Conservation (phyloP, 257 asterid species). For the Rauvolfia tetraphylla region DNA sequence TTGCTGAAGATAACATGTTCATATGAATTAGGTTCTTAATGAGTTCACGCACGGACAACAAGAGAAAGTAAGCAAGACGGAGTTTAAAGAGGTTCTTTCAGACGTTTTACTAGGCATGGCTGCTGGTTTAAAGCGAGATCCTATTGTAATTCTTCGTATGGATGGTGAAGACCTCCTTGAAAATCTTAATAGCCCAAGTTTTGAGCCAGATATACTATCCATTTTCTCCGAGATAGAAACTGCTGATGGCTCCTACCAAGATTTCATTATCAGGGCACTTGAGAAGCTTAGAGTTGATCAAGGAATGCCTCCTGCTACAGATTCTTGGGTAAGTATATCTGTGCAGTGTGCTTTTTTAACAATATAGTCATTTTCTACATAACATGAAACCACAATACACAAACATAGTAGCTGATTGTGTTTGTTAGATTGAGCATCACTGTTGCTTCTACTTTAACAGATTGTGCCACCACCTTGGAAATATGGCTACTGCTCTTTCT, state of each 20-base stretch:
- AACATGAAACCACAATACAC: background rate
- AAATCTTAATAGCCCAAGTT: constrained; percentile 44
- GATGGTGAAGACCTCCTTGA: constrained; percentile 87
- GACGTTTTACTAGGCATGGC: constrained; percentile 93
- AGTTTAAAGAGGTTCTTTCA: constrained; percentile 76
- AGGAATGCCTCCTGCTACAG: constrained; percentile 95
- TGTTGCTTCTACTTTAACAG: too few relatives aligned
- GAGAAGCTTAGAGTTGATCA: constrained; percentile 82
- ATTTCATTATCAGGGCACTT: constrained; percentile 53
- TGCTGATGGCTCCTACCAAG: constrained; percentile 55
- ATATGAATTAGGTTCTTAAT: constrained; percentile 62
- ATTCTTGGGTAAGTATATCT: constrained; percentile 62
- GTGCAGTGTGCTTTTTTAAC: background rate
- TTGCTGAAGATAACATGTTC: constrained; percentile 2
- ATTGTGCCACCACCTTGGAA: background rate
- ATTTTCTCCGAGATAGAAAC: constrained; percentile 46
- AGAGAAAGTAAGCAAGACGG: constrained; percentile 58
- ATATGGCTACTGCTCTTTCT: background rate
- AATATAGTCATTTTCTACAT: background rate
- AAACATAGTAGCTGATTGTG: background rate
- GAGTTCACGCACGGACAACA: constrained; percentile 82
- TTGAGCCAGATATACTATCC: constrained; percentile 62
- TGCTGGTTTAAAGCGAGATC: constrained; percentile 86
- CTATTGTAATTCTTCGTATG: constrained; percentile 85
- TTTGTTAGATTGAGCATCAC: background rate